Evolutionary conservation across 2,329 filamentous ascomycete genomes (phyloP), one percentile per base, ranked within the genome.

Genomic region (Diaporthe nobilis): DNA sequence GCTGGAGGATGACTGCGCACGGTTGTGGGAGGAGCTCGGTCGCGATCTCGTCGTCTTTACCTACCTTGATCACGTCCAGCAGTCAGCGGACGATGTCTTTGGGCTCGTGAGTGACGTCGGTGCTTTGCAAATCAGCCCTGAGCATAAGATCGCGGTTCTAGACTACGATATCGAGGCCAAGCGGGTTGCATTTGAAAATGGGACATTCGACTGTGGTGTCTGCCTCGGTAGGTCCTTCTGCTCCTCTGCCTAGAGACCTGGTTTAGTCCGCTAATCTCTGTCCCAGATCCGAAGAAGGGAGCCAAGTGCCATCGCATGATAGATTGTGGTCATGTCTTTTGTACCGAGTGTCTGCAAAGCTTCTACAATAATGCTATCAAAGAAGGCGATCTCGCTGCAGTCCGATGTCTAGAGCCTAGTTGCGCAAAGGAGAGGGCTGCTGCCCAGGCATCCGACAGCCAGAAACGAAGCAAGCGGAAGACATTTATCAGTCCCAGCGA

Each of bases 301-400:
- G 85, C 87, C 0, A 90, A 88, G 15, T 98, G 97, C 82, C 94
- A 98, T 85, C 91, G 91, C 57, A 92, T 98, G 88, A 85, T 94
- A 61, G 92, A 93, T 75, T 99, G 97, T 83, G 92, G 91, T 0
- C 96, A 99, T 82, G 95, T 98, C 51, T 99, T 98, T 82, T 99
- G 97, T 83, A 86, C 93, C 25, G 84, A 91, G n/a, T 99, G 97
- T 81, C 87, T 99, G 3, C 93, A 94, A 77, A 95, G 96, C 80
- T 98, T 96, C 79, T 98, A 98, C 88, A 95, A 93, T 79, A 93
- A 92, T 78, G 95, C 95, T 78, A 98, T 99, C 80, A 91, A 88
- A 0, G 94, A 97, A 81, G 97, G 97, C 1, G 93, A 97, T 80
- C 87, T 99, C 25, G 88, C 92, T 67, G 90, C 91, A 10, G 93